These are phyloP conservation scores for Acidomyces sp. DNA, from an alignment of 495 filamentous ascomycete species.

Conservation along the genomic window DNA sequence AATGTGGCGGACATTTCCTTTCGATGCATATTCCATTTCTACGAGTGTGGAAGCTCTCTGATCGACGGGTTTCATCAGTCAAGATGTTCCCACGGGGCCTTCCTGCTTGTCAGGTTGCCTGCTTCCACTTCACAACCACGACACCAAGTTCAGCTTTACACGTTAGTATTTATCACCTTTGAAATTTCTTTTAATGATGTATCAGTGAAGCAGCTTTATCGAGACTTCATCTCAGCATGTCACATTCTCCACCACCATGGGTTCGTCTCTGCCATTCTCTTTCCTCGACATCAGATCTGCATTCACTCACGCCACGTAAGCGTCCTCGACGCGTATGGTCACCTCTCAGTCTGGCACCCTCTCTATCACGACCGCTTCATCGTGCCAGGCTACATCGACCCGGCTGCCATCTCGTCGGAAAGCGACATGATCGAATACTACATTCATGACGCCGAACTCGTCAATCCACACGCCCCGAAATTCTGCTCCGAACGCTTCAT, in stretches of 20 bases:
- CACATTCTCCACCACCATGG: constrained; percentile 12
- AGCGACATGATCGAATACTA: constrained; percentile 36
- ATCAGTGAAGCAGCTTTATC: constrained; percentile 6
- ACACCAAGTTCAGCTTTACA: too few species aligned
- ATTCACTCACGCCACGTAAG: constrained; percentile 16
- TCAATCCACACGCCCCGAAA: constrained; percentile 23
- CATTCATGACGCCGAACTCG: constrained; percentile 30
- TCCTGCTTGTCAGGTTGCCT: too few species aligned
- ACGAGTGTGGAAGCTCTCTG: too few species aligned
- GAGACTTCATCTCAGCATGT: constrained; percentile 10
- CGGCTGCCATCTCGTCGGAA: constrained; percentile 32
- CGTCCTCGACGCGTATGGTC: constrained; percentile 41
- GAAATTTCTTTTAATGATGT: too few species aligned
- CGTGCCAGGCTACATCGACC: constrained; percentile 34
- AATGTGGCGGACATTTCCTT: too few species aligned
- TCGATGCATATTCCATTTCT: too few species aligned
- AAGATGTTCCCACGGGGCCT: too few species aligned
- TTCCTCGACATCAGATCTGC: constrained; percentile 7
- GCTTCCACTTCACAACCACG: too few species aligned
- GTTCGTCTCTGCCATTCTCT: not conserved
- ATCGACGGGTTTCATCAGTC: too few species aligned
- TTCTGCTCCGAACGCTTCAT: constrained; percentile 38
- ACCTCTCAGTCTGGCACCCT: constrained; percentile 39
- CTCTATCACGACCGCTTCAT: constrained; percentile 31
- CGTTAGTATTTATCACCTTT: too few species aligned